Percentiles rank a stretch among this genome's conserved stretches.
Evolutionary conservation across 2,329 filamentous ascomycete species (phyloP).

Genomic region (Aspergillus ustus): DNA sequence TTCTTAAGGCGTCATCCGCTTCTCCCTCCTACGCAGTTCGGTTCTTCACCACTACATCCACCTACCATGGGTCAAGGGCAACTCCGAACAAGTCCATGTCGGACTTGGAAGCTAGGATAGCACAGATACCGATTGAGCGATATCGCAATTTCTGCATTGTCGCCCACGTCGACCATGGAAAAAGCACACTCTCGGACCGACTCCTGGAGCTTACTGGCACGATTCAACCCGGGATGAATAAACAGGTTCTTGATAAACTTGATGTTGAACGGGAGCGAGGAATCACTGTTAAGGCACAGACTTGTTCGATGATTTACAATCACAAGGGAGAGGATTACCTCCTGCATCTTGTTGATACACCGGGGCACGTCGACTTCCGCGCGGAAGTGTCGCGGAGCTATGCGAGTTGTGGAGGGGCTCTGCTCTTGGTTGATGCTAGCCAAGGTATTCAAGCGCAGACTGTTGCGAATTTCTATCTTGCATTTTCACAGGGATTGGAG

Average conservation of each 20-base stretch:
- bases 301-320: slow-evolving; percentile 96
- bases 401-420: slow-evolving; percentile 89
- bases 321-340: slow-evolving; percentile 86
- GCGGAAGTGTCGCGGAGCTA: slow-evolving; percentile 96
- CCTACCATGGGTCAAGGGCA: slow-evolving; percentile 23
- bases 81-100: slow-evolving; percentile 36
- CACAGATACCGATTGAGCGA: slow-evolving; percentile 56
- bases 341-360: slow-evolving; percentile 93
- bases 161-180: slow-evolving; percentile 98
- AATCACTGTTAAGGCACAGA: slow-evolving; percentile 98
- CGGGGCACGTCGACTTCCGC: slow-evolving; percentile 95
- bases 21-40: slow-evolving; percentile 31
- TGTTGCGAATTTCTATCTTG: slow-evolving; percentile 97
- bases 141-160: slow-evolving; percentile 97
- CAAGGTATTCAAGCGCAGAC: slow-evolving; percentile 98
- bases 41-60: slow-evolving; percentile 37
- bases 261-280: slow-evolving; percentile 95
- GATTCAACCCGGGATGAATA: slow-evolving; percentile 82
- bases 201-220: slow-evolving; percentile 93
- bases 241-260: slow-evolving; percentile 95
- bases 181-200: slow-evolving; percentile 91
- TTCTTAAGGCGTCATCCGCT: slow-evolving; percentile 34
- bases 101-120: slow-evolving; percentile 63
- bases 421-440: slow-evolving; percentile 92
- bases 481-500: slow-evolving; percentile 85